Percentiles rank a stretch among this genome's conserved stretches.
Evolutionary conservation across 305 asterid genomes (phyloP).

Genomic region (Solanum aculeatissimum): DNA sequence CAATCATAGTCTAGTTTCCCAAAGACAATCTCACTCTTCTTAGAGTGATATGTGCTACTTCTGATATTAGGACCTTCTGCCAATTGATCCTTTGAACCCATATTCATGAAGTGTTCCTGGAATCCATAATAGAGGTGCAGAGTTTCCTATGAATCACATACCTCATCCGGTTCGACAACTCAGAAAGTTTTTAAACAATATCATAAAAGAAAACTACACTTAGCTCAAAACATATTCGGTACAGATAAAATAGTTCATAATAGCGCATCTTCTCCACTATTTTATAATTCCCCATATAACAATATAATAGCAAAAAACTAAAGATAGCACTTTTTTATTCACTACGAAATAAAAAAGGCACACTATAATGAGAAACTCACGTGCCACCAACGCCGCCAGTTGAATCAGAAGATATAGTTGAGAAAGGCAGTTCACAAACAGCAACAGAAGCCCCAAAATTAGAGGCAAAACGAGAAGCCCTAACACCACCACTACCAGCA

Average conservation of each 20-base stretch:
- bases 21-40: neutral
- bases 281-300: neutral
- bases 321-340: neutral
- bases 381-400: slow-evolving; percentile 97
- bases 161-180: neutral
- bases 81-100: neutral
- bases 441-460: slow-evolving; percentile 86
- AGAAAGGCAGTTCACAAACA: slow-evolving; percentile 83
- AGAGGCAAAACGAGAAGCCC: slow-evolving; percentile 90
- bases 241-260: neutral
- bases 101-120: neutral
- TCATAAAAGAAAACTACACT: neutral
- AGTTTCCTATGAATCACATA: neutral
- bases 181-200: neutral
- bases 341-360: neutral
- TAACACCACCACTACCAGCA: slow-evolving; percentile 95
- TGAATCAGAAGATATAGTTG: slow-evolving; percentile 75
- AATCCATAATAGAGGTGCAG: neutral
- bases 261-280: neutral
- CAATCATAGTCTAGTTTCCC: neutral
- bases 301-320: neutral
- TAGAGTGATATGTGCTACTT: neutral
- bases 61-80: neutral
- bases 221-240: neutral
- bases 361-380: slow-evolving; percentile 24